Base-by-base conservation (phyloP, 2,329 filamentous ascomycete genomes). In the Didymella sp. region DNA sequence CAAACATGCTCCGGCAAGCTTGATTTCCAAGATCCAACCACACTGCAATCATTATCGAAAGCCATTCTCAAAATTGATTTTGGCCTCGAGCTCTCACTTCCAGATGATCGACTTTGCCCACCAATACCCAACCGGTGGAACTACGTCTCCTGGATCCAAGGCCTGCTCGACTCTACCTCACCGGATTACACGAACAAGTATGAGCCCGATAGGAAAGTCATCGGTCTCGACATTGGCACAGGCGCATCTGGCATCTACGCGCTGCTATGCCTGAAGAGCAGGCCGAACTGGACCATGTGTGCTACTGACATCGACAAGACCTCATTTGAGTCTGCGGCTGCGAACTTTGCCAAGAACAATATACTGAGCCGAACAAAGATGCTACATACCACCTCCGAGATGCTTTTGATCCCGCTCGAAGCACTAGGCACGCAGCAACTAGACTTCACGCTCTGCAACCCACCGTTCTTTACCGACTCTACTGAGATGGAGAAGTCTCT, bases 171-270 rank as follows among this genome's bases (percentile, higher is more conserved):
- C 69, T 88, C 86, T 1, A 89, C 88, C 0, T 78, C 79, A 9
- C 77, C 78, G 15, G 66, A 76, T 54, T 78, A 80, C 59, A 67
- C 66, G 7, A 78, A 82, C 42, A 79, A 79, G 0, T 88, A 75
- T 58, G 66, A 70, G 17, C 73, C 78, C 0, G 77, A 82, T 2
- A 78, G 84, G n/a, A 77, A 81, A 38, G 80, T 92, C 2, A 73
- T 83, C 0, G 93, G 94, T 0, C 77, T 96, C 2, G 93, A 96
- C 64, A 89, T 97, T 60, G 95, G 95, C 37, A 96, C 92, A 1
- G 95, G 95, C 2, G 91, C 94, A 15, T 96, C 91, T 65, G 89
- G 89, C 67, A 96, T 99, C 66, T 99, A 98, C 71, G 89, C 93
- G 2, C 83, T 98, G 1, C 82, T 99, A 1, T 91, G 88, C 19